phyloP scores from a whole-genome alignment of 2,329 filamentous ascomycete species.

The Colletotrichum sp. region DNA sequence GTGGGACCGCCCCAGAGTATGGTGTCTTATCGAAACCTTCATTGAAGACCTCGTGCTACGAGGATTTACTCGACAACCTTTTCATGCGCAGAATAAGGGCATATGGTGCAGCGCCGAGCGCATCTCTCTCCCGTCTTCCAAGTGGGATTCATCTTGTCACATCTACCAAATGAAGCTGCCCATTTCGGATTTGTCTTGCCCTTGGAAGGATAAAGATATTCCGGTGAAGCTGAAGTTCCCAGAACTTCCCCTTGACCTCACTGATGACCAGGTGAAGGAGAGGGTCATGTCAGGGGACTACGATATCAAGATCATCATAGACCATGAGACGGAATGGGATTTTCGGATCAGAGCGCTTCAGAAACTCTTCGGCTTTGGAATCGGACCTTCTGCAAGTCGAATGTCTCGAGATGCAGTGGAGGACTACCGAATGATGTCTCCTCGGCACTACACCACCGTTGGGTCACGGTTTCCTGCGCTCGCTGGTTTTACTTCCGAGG shows the following conservation, averaged over 20 bases:
- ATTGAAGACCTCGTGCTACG: neutral
- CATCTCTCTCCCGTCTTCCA: neutral
- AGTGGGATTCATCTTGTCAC: neutral
- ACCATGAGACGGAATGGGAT: neutral
- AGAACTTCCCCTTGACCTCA: neutral
- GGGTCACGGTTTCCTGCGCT: neutral
- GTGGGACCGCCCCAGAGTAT: neutral
- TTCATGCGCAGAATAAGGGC: neutral
- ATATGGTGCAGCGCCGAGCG: neutral
- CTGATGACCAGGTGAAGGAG: neutral
- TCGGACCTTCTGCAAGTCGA: neutral
- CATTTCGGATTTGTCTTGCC: accelerated
- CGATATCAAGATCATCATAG: neutral
- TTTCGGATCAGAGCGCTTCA: neutral
- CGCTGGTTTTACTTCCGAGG: neutral
- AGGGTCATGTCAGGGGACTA: neutral
- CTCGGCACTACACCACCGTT: neutral
- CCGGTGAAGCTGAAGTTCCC: neutral
- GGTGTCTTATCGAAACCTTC: neutral
- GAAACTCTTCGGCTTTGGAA: neutral
- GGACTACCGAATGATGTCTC: neutral
- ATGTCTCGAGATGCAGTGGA: neutral
- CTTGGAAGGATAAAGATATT: accelerated
- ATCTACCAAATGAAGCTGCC: neutral
- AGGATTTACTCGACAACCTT: neutral